Conservation (phyloP, 2,329 filamentous ascomycete species). For the Beauveria sp. region DNA sequence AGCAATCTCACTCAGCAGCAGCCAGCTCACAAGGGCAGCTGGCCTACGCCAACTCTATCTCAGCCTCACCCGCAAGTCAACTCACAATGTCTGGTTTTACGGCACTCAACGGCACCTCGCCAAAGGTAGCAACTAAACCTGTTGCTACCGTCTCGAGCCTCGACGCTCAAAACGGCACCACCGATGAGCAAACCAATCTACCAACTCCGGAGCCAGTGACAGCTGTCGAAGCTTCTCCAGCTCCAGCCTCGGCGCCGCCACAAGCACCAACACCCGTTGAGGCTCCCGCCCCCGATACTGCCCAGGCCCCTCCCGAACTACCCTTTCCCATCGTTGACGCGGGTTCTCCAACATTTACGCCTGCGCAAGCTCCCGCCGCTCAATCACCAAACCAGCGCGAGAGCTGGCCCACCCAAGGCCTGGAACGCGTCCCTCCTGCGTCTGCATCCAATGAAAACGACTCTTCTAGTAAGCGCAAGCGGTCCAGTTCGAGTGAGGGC, state of each 20-base stretch:
- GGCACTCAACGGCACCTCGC: conserved; percentile 44
- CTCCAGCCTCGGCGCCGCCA: not conserved
- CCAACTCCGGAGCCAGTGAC: not conserved
- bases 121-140: conserved; percentile 21
- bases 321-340: not conserved
- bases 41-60: not conserved
- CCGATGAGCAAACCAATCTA: not conserved
- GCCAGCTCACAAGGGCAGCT: not conserved
- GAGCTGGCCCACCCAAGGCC: conserved; percentile 32
- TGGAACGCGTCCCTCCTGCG: conserved; percentile 34
- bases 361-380: conserved; percentile 20
- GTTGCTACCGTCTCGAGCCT: not conserved
- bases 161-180: not conserved
- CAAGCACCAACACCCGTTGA: conserved; percentile 13
- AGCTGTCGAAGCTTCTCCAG: not conserved
- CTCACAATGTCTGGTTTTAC: conserved; percentile 42
- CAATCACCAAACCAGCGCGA: conserved; percentile 26
- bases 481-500: conserved; percentile 54
- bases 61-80: not conserved
- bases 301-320: not conserved
- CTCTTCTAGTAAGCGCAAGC: conserved; percentile 56
- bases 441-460: conserved; percentile 38
- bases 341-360: not conserved
- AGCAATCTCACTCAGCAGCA: no score
- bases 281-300: conserved; percentile 15